Conservation (phyloP, 1,284 basidiomycete species). For the Leccinum discolor region DNA sequence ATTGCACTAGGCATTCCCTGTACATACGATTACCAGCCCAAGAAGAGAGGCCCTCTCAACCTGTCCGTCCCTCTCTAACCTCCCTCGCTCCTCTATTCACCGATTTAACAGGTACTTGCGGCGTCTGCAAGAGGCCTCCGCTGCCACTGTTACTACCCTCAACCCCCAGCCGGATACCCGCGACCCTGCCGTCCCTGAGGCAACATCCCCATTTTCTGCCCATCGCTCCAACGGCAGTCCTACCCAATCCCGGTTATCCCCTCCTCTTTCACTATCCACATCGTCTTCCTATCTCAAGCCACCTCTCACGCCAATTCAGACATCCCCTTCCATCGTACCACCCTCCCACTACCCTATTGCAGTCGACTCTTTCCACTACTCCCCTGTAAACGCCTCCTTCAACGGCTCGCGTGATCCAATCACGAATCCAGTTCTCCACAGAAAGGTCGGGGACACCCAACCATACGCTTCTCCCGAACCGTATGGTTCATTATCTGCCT, state of each 20-base stretch:
- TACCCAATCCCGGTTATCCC: constrained; percentile 46
- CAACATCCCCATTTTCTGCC: constrained; percentile 51
- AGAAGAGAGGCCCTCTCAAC: constrained; percentile 89
- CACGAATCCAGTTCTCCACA: constrained; percentile 27
- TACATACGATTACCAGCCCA: constrained; percentile 90
- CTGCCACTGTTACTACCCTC: constrained; percentile 59
- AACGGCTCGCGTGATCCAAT: constrained; percentile 32
- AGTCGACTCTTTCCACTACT: constrained; percentile 63
- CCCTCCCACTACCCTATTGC: constrained; percentile 73
- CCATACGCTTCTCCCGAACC: constrained; percentile 49
- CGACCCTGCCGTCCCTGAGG: constrained; percentile 38
- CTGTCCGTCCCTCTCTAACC: constrained; percentile 53
- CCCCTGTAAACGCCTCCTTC: constrained; percentile 34
- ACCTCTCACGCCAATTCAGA: constrained; percentile 43
- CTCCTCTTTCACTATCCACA: constrained; percentile 43
- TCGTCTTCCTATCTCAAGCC: constrained; percentile 56
- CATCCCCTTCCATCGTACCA: constrained; percentile 43
- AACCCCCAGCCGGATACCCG: constrained; percentile 30
- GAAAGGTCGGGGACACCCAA: constrained; percentile 46
- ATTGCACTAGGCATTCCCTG: constrained; percentile 80
- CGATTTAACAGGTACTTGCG: constrained; percentile 61
- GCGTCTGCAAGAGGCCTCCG: constrained; percentile 74
- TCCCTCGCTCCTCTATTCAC: not conserved
- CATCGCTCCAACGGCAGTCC: constrained; percentile 47
- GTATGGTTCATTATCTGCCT: constrained; percentile 61